These are phyloP conservation scores for Aureobasidium zeae DNA, from an alignment of 2,329 filamentous ascomycete genomes.

Conservation along the genomic window DNA sequence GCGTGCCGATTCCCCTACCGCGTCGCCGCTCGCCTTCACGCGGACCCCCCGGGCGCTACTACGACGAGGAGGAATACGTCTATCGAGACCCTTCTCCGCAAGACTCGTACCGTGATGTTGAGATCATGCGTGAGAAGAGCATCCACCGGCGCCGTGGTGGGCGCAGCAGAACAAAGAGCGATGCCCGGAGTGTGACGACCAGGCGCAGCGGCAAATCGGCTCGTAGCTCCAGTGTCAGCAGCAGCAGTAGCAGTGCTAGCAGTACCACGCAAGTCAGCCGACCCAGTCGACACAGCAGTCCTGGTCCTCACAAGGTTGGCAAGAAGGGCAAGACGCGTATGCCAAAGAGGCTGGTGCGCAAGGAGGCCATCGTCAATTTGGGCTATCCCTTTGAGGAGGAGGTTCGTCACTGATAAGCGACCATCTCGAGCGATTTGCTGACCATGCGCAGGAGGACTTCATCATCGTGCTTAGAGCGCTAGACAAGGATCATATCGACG, in stretches of 20 bases:
- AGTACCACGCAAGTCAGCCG: conserved; percentile 33
- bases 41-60: conserved; percentile 44
- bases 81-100: conserved; percentile 32
- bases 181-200: conserved; percentile 18
- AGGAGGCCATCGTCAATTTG: conserved; percentile 70
- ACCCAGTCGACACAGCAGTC: conserved; percentile 21
- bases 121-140: conserved; percentile 39
- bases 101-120: conserved; percentile 39
- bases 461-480: conserved; percentile 77
- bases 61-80: conserved; percentile 58
- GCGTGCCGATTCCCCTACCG: conserved; percentile 61
- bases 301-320: conserved; percentile 28
- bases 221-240: conserved; percentile 21
- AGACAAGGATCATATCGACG: conserved; percentile 83
- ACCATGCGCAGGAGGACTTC: conserved; percentile 54
- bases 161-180: conserved; percentile 19
- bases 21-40: conserved; percentile 48
- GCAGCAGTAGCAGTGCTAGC: conserved; percentile 34
- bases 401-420: conserved; percentile 40
- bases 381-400: conserved; percentile 83
- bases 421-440: neutral
- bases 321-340: conserved; percentile 82
- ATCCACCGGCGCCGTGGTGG: conserved; percentile 23
- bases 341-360: conserved; percentile 68
- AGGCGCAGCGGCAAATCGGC: conserved; percentile 5